These are phyloP conservation scores for Citrus hindsii DNA, from an alignment of 345 rosid species.

Conservation along the genomic window DNA sequence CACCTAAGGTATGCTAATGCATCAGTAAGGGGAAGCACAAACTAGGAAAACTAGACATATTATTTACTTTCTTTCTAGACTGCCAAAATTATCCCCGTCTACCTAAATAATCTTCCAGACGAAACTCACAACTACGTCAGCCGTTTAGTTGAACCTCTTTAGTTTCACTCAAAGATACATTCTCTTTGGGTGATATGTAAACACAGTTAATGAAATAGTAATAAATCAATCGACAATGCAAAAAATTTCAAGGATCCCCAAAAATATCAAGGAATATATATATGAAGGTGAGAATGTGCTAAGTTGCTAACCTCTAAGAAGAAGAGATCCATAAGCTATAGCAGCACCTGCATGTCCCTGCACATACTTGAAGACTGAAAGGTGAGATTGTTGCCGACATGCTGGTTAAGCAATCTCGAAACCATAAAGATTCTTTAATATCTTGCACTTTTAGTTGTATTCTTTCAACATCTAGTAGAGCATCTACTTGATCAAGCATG, in stretches of 20 bases:
- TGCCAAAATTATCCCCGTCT: neutral
- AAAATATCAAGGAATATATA: neutral
- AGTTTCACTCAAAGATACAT: neutral
- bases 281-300: neutral
- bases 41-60: neutral
- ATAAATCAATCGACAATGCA: neutral
- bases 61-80: neutral
- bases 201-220: neutral
- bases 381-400: neutral
- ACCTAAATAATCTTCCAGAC: neutral
- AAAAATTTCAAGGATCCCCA: neutral
- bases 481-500: neutral
- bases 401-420: neutral
- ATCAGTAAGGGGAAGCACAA: neutral
- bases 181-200: neutral
- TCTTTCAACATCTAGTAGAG: neutral
- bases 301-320: constrained; percentile 63
- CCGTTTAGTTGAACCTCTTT: neutral
- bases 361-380: constrained; percentile 14
- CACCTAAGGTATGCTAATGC: constrained; percentile 41
- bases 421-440: neutral
- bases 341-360: constrained; percentile 98
- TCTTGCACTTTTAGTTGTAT: neutral
- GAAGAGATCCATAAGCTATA: constrained; percentile 83
- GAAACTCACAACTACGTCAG: neutral